Conservation (phyloP, 2,329 filamentous ascomycete species). For the Phialemoniopsis sp. region DNA sequence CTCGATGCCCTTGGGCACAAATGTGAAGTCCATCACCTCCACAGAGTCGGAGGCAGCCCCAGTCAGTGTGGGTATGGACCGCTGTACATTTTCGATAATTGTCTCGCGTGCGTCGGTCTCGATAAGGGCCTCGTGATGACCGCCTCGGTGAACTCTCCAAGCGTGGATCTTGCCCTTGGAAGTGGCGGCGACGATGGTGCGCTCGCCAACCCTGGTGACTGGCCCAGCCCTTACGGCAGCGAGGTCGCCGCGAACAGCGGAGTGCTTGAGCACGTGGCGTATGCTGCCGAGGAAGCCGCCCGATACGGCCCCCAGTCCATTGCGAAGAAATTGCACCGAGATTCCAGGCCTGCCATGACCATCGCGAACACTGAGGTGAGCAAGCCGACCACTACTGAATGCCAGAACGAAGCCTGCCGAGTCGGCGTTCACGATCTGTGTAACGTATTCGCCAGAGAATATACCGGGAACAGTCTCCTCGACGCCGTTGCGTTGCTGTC, state of each 20-base stretch:
- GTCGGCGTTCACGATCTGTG: conserved; percentile 77
- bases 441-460: conserved; percentile 72
- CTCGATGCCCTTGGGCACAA: conserved; percentile 52
- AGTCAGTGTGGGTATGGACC: conserved; percentile 43
- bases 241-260: conserved; percentile 70
- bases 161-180: conserved; percentile 73
- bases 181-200: conserved; percentile 77
- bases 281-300: conserved; percentile 78
- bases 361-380: conserved; percentile 83
- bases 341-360: conserved; percentile 81
- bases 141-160: conserved; percentile 87
- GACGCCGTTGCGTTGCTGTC: conserved; percentile 75
- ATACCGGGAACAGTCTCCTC: conserved; percentile 72
- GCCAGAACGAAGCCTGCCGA: conserved; percentile 79
- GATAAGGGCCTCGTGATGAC: conserved; percentile 70
- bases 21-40: conserved; percentile 76
- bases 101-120: conserved; percentile 67
- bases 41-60: conserved; percentile 55
- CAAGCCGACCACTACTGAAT: conserved; percentile 81
- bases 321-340: conserved; percentile 71
- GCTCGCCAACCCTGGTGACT: conserved; percentile 71
- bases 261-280: conserved; percentile 68
- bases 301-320: conserved; percentile 47
- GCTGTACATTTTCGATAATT: conserved; percentile 59
- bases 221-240: conserved; percentile 74